Evolutionary conservation across 2,329 filamentous ascomycete species (phyloP).

Genomic region (Calonectria pseudoreteaudii): DNA sequence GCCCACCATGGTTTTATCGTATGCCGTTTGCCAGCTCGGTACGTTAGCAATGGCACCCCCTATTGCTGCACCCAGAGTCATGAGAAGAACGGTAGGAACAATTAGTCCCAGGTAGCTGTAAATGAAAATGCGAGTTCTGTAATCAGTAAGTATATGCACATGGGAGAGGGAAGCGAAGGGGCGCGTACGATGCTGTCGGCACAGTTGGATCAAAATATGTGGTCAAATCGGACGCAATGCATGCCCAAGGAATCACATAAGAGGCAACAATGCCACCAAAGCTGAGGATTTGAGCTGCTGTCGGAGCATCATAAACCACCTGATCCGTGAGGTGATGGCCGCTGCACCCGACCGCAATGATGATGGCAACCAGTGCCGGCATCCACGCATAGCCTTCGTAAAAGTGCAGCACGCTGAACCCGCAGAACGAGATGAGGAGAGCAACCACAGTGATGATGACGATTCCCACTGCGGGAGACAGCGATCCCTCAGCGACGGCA

Average conservation of each 20-base stretch:
- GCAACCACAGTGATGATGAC: neutral
- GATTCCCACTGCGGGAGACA: neutral
- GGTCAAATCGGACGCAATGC: neutral
- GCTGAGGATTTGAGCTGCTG: neutral
- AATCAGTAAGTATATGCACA: neutral
- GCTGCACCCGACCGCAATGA: neutral
- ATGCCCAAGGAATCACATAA: neutral
- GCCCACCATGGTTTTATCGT: neutral
- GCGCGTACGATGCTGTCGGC: neutral
- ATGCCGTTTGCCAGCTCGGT: neutral
- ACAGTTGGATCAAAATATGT: neutral
- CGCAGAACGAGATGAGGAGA: neutral
- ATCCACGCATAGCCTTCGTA: slow-evolving; percentile 1
- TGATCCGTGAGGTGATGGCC: neutral
- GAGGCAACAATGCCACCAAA: neutral
- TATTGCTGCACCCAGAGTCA: neutral
- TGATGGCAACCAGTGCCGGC: neutral
- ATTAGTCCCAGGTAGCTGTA: neutral
- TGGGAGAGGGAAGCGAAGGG: neutral
- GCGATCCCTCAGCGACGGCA: neutral
- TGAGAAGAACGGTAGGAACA: neutral
- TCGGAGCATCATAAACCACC: neutral
- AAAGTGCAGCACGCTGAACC: neutral
- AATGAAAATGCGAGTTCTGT: neutral
- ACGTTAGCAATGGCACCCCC: neutral